Conservation (phyloP, 352 stramenopile species). For the Plasmopara halstedii region DNA sequence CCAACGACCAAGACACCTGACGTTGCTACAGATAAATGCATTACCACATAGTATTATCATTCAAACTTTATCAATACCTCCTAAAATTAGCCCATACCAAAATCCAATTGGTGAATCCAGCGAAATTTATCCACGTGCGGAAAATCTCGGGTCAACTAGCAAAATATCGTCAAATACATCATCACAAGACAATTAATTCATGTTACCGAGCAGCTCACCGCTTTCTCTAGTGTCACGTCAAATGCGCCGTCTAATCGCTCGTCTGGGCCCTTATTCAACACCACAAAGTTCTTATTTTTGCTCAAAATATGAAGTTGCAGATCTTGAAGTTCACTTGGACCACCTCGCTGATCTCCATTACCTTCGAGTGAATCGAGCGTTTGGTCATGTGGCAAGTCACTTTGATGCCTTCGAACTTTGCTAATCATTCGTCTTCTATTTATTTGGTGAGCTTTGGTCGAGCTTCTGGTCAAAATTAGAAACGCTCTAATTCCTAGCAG, state of each 20-base stretch:
- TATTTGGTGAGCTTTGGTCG: too few relatives aligned
- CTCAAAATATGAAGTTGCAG: conserved; percentile 49
- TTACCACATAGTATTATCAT: conserved; percentile 1
- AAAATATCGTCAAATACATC: background rate
- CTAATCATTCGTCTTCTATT: background rate
- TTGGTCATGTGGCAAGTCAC: conserved; percentile 29
- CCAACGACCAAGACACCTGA: conserved; percentile 81
- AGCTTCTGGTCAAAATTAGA: too few relatives aligned
- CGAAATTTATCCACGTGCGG: conserved; percentile 74
- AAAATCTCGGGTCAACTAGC: conserved; percentile 58
- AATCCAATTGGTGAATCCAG: conserved; percentile 89
- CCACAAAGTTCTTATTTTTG: conserved; percentile 46
- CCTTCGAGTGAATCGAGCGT: background rate
- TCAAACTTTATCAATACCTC: background rate
- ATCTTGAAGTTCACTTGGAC: conserved; percentile 41
- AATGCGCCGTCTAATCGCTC: conserved; percentile 83
- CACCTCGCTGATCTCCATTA: conserved; percentile 30
- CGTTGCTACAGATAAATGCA: conserved; percentile 35
- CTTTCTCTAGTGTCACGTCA: conserved; percentile 85
- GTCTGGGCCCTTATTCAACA: conserved; percentile 78
- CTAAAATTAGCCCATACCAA: conserved; percentile 32
- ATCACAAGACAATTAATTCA: background rate
- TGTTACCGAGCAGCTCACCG: conserved; percentile 25
- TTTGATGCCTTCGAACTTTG: conserved; percentile 41
- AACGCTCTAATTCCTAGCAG: too few relatives aligned